These are phyloP conservation scores for Aspergillus sparsus DNA, from an alignment of 495 filamentous ascomycete species.

Conservation along the genomic window DNA sequence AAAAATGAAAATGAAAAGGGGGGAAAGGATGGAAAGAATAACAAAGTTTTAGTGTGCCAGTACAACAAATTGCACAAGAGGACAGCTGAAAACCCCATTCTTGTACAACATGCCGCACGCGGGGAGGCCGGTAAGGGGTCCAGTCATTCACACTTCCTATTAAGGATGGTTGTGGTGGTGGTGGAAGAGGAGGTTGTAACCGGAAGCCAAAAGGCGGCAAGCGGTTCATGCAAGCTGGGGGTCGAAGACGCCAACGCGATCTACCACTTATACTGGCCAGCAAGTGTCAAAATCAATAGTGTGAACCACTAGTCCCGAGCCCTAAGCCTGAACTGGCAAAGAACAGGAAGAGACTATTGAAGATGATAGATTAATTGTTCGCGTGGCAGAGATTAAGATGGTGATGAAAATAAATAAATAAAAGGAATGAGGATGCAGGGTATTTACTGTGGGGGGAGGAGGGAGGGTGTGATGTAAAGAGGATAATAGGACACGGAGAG, in stretches of 20 bases:
- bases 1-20: conserved; percentile 4
- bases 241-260: conserved; percentile 30
- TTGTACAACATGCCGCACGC: conserved; percentile 46
- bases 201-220: conserved; percentile 5
- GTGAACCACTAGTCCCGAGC: conserved; percentile 17
- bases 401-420: conserved; percentile 8
- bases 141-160: conserved; percentile 1
- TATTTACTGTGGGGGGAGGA: no score
- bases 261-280: conserved; percentile 25
- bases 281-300: conserved; percentile 27
- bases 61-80: no score
- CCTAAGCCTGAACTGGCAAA: conserved; percentile 18
- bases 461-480: conserved; percentile 16
- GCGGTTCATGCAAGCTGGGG: conserved; percentile 29
- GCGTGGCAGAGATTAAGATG: conserved; percentile 3
- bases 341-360: conserved; percentile 9
- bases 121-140: conserved; percentile 39
- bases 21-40: background rate
- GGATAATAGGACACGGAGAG: conserved; percentile 15
- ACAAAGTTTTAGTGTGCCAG: no score
- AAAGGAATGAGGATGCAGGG: conserved; percentile 17
- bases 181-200: background rate
- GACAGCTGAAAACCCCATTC: conserved; percentile 13
- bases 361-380: conserved; percentile 6
- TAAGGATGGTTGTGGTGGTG: no score